Percentiles rank a stretch among this genome's conserved stretches.
Evolutionary conservation across 805 yeast species (phyloP).

Genomic region (Schizosaccharomyces osmophilus): DNA sequence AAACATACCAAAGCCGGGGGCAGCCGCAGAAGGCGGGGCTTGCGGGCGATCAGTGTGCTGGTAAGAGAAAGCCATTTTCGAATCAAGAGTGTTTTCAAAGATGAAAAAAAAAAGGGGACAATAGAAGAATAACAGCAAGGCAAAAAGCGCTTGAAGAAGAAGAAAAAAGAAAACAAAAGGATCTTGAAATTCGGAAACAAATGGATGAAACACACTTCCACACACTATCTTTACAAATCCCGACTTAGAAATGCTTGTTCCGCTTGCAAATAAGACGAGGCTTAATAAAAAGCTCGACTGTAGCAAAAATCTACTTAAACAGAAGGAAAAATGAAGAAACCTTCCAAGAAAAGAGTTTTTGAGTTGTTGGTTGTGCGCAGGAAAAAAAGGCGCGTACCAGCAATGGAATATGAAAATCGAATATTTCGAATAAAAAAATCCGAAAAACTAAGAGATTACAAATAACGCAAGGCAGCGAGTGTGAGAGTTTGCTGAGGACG

Average conservation of each 20-base stretch:
- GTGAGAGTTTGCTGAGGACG: too few species aligned
- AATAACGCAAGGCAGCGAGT: too few species aligned
- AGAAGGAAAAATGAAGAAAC: not conserved
- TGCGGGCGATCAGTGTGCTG: not conserved
- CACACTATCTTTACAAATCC: not conserved
- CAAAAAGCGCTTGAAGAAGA: not conserved
- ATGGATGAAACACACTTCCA: not conserved
- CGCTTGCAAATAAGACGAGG: slow-evolving; percentile 1
- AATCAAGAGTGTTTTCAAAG: not conserved
- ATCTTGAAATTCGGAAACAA: not conserved
- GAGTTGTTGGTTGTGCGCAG: slow-evolving; percentile 1
- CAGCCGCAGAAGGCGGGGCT: not conserved
- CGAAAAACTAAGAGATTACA: not conserved
- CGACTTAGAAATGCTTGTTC: not conserved
- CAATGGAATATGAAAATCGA: too few species aligned
- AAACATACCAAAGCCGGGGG: not conserved
- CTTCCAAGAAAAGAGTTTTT: not conserved
- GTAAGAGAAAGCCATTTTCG: not conserved
- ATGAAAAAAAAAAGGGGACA: not conserved
- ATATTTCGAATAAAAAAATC: not conserved
- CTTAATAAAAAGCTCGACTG: slow-evolving; percentile 1
- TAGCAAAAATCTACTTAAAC: not conserved
- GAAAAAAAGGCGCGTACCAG: too few species aligned
- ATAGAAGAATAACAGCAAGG: not conserved
- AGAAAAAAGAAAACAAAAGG: not conserved